phyloP scores from a whole-genome alignment of 305 asterid species.

The Solanum aculeatissimum region DNA sequence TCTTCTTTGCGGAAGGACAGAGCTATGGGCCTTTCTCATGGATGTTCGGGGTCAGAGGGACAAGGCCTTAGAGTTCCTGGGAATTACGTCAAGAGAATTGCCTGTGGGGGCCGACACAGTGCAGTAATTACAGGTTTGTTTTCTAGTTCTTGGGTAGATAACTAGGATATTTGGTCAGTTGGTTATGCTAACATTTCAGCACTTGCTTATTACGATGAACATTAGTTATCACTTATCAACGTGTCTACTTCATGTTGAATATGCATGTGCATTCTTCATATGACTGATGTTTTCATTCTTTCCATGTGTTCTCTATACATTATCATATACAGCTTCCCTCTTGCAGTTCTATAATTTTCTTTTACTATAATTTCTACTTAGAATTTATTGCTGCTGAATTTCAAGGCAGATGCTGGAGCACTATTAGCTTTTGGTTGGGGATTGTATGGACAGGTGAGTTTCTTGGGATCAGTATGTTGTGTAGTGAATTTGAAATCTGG shows the following conservation, averaged over 20 bases:
- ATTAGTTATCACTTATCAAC: background rate
- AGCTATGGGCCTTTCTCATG: conserved; percentile 40
- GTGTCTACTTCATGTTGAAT: background rate
- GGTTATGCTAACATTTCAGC: background rate
- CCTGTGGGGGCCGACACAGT: conserved; percentile 99
- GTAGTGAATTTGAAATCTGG: background rate
- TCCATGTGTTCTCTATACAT: background rate
- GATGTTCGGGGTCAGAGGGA: conserved; percentile 44
- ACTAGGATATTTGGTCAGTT: background rate
- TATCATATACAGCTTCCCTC: background rate
- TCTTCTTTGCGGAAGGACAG: conserved; percentile 42
- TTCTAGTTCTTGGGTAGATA: background rate
- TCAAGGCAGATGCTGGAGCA: conserved; percentile 78
- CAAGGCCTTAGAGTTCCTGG: conserved; percentile 70
- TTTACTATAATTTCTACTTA: background rate
- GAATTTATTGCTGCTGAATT: background rate
- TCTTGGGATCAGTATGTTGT: conserved; percentile 2
- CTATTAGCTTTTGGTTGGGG: conserved; percentile 97
- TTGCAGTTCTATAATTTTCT: background rate
- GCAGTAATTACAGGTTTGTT: conserved; percentile 69
- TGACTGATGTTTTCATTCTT: background rate
- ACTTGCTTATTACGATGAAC: background rate
- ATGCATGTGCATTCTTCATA: background rate
- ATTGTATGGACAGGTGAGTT: conserved; percentile 86
- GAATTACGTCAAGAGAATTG: conserved; percentile 68